Conservation (phyloP, 1,284 basidiomycete species). For the Austroboletus rostrupii region DNA sequence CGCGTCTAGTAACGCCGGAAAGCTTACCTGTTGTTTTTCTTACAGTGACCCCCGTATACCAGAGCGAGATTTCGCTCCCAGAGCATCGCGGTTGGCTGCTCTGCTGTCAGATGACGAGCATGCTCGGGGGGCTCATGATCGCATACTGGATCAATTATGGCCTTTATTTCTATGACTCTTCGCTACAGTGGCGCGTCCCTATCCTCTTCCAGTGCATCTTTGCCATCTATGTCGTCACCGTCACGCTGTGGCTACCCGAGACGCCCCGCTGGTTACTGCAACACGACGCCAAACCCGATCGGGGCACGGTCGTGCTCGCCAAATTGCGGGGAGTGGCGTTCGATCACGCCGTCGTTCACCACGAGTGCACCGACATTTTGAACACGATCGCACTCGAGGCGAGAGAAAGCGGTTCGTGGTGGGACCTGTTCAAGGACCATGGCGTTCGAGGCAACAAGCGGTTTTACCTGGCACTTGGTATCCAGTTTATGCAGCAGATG, state of each 20-base stretch:
- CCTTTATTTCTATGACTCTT: constrained; percentile 12
- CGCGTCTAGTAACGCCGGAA: background rate
- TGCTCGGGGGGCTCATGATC: constrained; percentile 12
- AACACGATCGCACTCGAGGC: constrained; percentile 10
- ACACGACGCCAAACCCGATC: constrained; percentile 9
- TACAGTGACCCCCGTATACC: constrained; percentile 14
- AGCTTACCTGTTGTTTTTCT: background rate
- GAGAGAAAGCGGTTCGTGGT: constrained; percentile 12
- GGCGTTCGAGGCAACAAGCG: constrained; percentile 11
- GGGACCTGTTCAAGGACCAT: constrained; percentile 13
- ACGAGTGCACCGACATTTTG: constrained; percentile 10
- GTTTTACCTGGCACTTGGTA: constrained; percentile 15
- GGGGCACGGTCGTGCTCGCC: constrained; percentile 13
- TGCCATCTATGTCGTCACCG: constrained; percentile 11
- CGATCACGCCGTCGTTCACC: constrained; percentile 8
- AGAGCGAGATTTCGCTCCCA: constrained; percentile 15
- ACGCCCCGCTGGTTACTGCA: constrained; percentile 18
- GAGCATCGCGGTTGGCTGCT: constrained; percentile 17
- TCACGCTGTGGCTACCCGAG: constrained; percentile 16
- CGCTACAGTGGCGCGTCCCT: constrained; percentile 15
- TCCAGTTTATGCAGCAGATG: constrained; percentile 18
- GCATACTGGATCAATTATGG: constrained; percentile 19
- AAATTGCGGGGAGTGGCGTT: constrained; percentile 9
- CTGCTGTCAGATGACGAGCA: constrained; percentile 15
- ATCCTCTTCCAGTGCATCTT: constrained; percentile 15